These are phyloP conservation scores for Vigna mungo DNA, from an alignment of 306 rosid species.

Conservation along the genomic window DNA sequence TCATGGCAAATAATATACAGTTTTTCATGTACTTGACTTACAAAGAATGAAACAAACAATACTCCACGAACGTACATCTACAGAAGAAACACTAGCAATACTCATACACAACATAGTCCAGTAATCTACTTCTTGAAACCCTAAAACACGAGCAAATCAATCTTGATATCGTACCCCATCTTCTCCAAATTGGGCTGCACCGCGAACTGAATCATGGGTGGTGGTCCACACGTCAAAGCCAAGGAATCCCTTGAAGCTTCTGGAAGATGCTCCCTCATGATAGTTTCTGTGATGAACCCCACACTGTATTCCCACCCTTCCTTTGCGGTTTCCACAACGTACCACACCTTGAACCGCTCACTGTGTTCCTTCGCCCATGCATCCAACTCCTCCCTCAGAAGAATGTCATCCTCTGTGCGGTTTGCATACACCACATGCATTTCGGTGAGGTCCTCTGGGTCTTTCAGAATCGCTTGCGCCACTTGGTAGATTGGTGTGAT, in stretches of 20 bases:
- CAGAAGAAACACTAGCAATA: neutral
- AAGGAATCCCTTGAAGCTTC: conserved; percentile 54
- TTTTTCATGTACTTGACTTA: neutral
- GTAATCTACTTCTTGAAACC: neutral
- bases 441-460: conserved; percentile 71
- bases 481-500: conserved; percentile 88
- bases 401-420: conserved; percentile 79
- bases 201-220: conserved; percentile 84
- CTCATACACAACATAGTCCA: neutral
- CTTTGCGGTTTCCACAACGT: conserved; percentile 61
- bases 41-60: neutral
- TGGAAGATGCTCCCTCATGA: conserved; percentile 74
- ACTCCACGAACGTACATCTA: neutral
- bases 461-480: conserved; percentile 77
- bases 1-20: neutral
- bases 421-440: conserved; percentile 84
- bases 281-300: conserved; percentile 68
- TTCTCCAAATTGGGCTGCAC: conserved; percentile 83
- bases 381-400: conserved; percentile 74
- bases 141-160: conserved; percentile 68
- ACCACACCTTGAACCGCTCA: conserved; percentile 75
- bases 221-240: conserved; percentile 88
- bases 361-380: conserved; percentile 57
- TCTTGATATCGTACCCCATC: conserved; percentile 72
- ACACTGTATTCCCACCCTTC: conserved; percentile 83